Base-by-base conservation (phyloP, 2,329 filamentous ascomycete species). In the Fusarium hainanense region DNA sequence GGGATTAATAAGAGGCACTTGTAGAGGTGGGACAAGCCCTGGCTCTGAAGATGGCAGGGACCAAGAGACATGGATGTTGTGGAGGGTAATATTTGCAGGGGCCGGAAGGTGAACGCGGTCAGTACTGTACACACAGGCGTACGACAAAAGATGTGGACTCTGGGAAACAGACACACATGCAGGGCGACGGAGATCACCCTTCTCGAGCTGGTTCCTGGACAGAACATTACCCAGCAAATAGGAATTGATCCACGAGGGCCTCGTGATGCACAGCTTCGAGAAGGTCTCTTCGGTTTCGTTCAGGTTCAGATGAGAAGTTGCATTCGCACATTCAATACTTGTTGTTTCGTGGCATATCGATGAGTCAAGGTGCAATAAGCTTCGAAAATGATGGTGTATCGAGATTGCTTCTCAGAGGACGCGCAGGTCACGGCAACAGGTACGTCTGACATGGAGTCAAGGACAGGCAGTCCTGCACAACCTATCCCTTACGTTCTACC, bases 391-490 rank as follows among this genome's bases (percentile, higher is more conserved):
- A 40, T 59, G 52, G 62, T 59, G 62, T 16, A 55, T n/a, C 41
- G 25, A 54, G 41, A 12, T 48, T 13, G 12, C 8, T 48, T 52
- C 60, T 47, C 54, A 65, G 34, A 59, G 60, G 61, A 55, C 32
- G 23, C 30, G 34, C 23, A 25, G 18, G 41, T 48, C 18, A 63
- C 11, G 16, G 18, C 37, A 25, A 50, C 60, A 65, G 37, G 50
- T n/a, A 57, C 58, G 49, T 47, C 60, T 48, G 58, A 56, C 58
- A 23, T 25, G 23, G 30, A 43, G 18, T 37, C 37, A 16, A 37
- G 34, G 20, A 48, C 18, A 43, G 21, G 58, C 34, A 37, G 34
- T 37, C 34, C 34, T 37, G 34, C 16, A 21, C 37, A 43, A 13
- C 52, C 62, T 59, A 58, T 50, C 32, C 58, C 20, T 23, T 20